Percentiles rank a stretch among this genome's conserved stretches.
These are phyloP conservation scores for Nidularia pulvinata DNA, from an alignment of 768 basidiomycete genomes.

Conservation along the genomic window DNA sequence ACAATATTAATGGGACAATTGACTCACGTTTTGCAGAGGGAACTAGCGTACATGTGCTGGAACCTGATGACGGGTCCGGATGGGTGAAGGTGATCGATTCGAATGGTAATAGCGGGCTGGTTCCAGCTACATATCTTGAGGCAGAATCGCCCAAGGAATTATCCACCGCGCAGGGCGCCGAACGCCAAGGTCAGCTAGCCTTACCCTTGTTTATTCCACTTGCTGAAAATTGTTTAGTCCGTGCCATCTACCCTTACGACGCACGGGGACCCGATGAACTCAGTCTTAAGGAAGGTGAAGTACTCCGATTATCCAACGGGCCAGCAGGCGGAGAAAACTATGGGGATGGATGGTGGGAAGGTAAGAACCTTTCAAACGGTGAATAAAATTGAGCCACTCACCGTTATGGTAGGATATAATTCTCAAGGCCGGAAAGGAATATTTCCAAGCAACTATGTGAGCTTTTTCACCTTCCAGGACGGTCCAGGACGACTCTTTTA, in stretches of 20 bases:
- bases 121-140: constrained; percentile 83
- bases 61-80: constrained; percentile 84
- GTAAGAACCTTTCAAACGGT: constrained; percentile 28
- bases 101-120: constrained; percentile 64
- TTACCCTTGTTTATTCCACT: too few relatives aligned
- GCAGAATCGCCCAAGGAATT: constrained; percentile 15
- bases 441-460: constrained; percentile 88
- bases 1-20: neutral
- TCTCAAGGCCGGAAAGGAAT: constrained; percentile 67
- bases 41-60: constrained; percentile 59
- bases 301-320: constrained; percentile 64
- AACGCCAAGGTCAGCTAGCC: constrained; percentile 47
- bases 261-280: constrained; percentile 77
- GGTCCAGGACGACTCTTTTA: constrained; percentile 1
- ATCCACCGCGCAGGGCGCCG: constrained; percentile 27
- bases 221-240: constrained; percentile 42
- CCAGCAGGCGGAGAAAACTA: constrained; percentile 62
- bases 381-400: constrained; percentile 4
- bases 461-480: constrained; percentile 22
- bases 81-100: constrained; percentile 77
- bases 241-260: constrained; percentile 79
- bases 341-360: constrained; percentile 89
- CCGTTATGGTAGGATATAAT: constrained; percentile 50
- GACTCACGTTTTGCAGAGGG: constrained; percentile 47
- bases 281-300: constrained; percentile 55